Percentiles rank a stretch among this genome's conserved stretches.
phyloP scores from a whole-genome alignment of 768 basidiomycete genomes.

The Hebeloma cylindrosporum region DNA sequence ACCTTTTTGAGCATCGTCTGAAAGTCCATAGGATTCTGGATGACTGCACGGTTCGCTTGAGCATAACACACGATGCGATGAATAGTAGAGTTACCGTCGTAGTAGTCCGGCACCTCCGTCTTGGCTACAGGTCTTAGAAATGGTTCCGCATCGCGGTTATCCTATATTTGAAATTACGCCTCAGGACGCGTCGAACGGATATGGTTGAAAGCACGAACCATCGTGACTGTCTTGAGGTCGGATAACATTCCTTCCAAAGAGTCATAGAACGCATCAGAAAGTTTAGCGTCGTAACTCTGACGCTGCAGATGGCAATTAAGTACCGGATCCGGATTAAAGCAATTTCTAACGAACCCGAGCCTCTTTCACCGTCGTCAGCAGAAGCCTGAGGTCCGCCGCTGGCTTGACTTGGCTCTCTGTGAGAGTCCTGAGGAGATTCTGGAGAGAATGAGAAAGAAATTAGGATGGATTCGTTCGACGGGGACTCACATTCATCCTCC shows the following conservation, averaged over 20 bases:
- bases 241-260: constrained; percentile 84
- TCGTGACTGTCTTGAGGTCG: constrained; percentile 79
- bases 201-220: constrained; percentile 43
- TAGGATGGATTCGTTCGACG: constrained; percentile 26
- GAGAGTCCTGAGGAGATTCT: constrained; percentile 91
- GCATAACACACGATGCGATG: not conserved
- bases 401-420: constrained; percentile 73
- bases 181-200: constrained; percentile 25
- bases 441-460: constrained; percentile 4
- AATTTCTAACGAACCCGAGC: constrained; percentile 67
- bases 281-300: constrained; percentile 62
- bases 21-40: constrained; percentile 94
- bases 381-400: constrained; percentile 74
- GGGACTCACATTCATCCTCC: constrained; percentile 48
- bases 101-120: constrained; percentile 90
- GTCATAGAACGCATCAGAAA: constrained; percentile 90
- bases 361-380: constrained; percentile 85
- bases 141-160: constrained; percentile 88
- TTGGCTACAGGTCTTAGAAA: constrained; percentile 93
- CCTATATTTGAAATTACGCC: constrained; percentile 42
- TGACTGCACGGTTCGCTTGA: constrained; percentile 53
- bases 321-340: constrained; percentile 19
- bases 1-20: constrained; percentile 92
- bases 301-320: constrained; percentile 25
- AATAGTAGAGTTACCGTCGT: constrained; percentile 63